Base-by-base conservation (phyloP, 768 basidiomycete genomes). In the Lentinula sp. region DNA sequence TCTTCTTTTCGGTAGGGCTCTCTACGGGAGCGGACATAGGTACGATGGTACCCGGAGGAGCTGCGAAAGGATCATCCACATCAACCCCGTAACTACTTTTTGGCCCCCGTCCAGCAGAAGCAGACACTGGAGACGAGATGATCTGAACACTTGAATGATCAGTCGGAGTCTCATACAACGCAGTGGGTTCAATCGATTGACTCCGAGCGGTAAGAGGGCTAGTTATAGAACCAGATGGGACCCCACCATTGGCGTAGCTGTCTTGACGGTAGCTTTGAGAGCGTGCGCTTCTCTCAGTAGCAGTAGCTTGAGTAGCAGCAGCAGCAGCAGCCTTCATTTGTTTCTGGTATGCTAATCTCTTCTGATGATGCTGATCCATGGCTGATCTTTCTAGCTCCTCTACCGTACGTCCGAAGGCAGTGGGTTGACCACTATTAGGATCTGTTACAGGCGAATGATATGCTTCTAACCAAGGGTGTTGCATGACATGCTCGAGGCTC, bases 281-380 rank as follows among this genome's bases (percentile, higher is more conserved):
- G 23, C 84, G 76, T 0, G 80, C 65, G 31, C 79, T 72, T 56
- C 65, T 71, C 55, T 66, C 67, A 16, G 69, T 64, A 45, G 71
- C 72, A 0, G 65, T 39, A 40, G 67, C 66, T 21, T 51, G 39
- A 18, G 50, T 31, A 53, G 45, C 34, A 35, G 70, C 65, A 37
- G 73, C 73, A 1, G 78, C 78, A 16, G 76, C 73, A 31, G 82
- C 79, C 58, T 81, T 84, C 88, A 92, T 89, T 74, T 93, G 91
- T 57, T 80, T 80, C 74, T 91, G 88, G 70, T 92, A 92, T 2
- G 86, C 87, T 23, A 89, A 78, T 31, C 89, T 80, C 79, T 95
- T 95, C 75, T 84, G 80, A 65, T 88, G 86, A 70, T 95, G 92
- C 67, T 89, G 87, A 61, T 93, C 91, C 75, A 93, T 85, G 11